These are phyloP conservation scores for Cladophialophora immunda DNA, from an alignment of 2,329 filamentous ascomycete species.

Conservation along the genomic window DNA sequence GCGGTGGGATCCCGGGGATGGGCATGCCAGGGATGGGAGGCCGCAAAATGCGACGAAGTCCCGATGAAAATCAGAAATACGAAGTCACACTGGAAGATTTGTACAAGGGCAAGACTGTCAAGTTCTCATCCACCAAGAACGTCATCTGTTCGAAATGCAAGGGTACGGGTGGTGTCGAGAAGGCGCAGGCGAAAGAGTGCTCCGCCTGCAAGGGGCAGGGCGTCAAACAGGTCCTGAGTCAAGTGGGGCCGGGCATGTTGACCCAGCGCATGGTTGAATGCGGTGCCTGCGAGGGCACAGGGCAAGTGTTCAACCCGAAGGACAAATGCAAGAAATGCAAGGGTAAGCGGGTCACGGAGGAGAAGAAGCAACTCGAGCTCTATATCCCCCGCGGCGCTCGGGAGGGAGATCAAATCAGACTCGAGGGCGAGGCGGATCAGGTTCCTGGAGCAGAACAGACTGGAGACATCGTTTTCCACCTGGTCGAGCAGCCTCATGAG, in stretches of 20 bases:
- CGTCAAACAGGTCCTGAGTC: slow-evolving; percentile 77
- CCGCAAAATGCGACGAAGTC: slow-evolving; percentile 73
- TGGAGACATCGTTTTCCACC: slow-evolving; percentile 89
- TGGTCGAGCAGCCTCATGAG: slow-evolving; percentile 83
- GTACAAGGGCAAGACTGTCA: slow-evolving; percentile 98
- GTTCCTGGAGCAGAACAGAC: slow-evolving; percentile 80
- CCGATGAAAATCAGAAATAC: slow-evolving; percentile 89
- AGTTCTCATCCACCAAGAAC: slow-evolving; percentile 95
- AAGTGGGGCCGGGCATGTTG: slow-evolving; percentile 86
- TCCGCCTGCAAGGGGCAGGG: slow-evolving; percentile 83
- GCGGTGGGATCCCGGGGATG: slow-evolving; percentile 57
- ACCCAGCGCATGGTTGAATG: slow-evolving; percentile 82
- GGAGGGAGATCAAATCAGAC: slow-evolving; percentile 85
- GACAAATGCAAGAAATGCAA: slow-evolving; percentile 99
- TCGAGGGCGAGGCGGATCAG: slow-evolving; percentile 95
- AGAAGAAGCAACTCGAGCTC: slow-evolving; percentile 93
- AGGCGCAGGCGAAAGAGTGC: slow-evolving; percentile 83
- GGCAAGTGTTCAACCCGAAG: slow-evolving; percentile 90
- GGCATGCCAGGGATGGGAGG: slow-evolving; percentile 64
- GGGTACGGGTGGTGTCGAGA: slow-evolving; percentile 89
- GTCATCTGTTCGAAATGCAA: slow-evolving; percentile 87
- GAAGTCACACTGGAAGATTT: slow-evolving; percentile 91
- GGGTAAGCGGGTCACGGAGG: slow-evolving; percentile 82
- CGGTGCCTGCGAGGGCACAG: slow-evolving; percentile 83
- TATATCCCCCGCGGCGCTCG: slow-evolving; percentile 71